These are phyloP conservation scores for Spiraea crenata DNA, from an alignment of 331 rosid species.

Conservation along the genomic window DNA sequence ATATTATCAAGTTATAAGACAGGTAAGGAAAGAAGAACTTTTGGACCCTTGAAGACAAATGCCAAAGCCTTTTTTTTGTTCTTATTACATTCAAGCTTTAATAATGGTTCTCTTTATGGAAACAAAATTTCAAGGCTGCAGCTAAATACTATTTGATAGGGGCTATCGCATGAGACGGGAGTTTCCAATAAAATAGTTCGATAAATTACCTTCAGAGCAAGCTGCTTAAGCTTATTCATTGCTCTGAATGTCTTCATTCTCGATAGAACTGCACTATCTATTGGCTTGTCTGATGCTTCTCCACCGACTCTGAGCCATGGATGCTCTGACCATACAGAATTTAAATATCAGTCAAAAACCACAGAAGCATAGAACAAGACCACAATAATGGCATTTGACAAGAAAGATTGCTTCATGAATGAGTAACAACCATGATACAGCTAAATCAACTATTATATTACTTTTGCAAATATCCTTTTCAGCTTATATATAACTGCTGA, in stretches of 20 bases:
- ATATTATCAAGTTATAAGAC: conserved; percentile 16
- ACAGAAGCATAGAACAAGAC: conserved; percentile 11
- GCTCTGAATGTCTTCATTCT: conserved; percentile 98
- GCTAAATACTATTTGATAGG: conserved; percentile 15
- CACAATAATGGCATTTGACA: conserved; percentile 16
- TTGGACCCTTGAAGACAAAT: background rate
- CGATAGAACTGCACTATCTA: conserved; percentile 88
- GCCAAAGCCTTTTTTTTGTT: background rate
- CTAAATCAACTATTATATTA: background rate
- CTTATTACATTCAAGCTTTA: background rate
- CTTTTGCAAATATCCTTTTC: background rate
- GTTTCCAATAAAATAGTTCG: conserved; percentile 22
- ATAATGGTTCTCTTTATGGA: background rate
- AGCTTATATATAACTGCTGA: conserved; percentile 2
- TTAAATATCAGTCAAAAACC: conserved; percentile 31
- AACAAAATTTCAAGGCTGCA: conserved; percentile 3
- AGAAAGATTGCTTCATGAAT: background rate
- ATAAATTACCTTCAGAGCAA: conserved; percentile 76
- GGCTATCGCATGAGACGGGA: conserved; percentile 19
- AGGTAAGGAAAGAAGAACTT: conserved; percentile 8
- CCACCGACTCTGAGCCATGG: conserved; percentile 96
- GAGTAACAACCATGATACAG: conserved; percentile 3
- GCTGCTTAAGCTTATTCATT: conserved; percentile 94
- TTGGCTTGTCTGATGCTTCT: conserved; percentile 84
- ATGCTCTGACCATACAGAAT: conserved; percentile 63